Percentiles rank a stretch among this genome's conserved stretches.
These are phyloP conservation scores for Dothistroma pini DNA, from an alignment of 2,329 filamentous ascomycete genomes.

Conservation along the genomic window DNA sequence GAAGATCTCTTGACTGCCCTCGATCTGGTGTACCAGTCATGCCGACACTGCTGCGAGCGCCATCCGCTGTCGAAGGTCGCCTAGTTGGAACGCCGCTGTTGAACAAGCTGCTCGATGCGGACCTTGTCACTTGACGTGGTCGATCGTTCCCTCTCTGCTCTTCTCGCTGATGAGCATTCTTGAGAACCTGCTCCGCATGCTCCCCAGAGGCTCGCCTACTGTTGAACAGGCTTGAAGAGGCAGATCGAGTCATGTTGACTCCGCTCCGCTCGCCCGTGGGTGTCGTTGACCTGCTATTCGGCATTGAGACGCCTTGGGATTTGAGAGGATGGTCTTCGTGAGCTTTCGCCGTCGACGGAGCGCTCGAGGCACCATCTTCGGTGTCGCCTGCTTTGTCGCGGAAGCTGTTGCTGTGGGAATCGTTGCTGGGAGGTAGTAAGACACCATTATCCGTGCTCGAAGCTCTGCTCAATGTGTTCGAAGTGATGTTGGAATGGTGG, in stretches of 20 bases:
- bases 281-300: not conserved
- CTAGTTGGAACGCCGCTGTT: not conserved
- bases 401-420: not conserved
- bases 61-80: not conserved
- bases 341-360: not conserved
- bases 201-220: not conserved
- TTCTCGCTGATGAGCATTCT: not conserved
- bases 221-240: conserved; percentile 1
- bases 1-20: not conserved
- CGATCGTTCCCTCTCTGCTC: not conserved
- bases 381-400: not conserved
- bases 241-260: not conserved
- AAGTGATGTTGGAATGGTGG: not conserved
- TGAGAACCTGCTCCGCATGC: not conserved
- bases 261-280: not conserved
- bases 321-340: not conserved
- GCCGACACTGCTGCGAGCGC: not conserved
- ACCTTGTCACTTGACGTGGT: not conserved
- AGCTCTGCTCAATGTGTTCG: not conserved
- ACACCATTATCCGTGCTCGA: not conserved
- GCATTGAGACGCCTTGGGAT: conserved; percentile 1
- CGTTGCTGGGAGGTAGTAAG: not conserved
- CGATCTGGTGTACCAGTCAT: not conserved
- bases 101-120: conserved; percentile 2
- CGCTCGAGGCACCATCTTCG: not conserved